Percentiles rank a stretch among this genome's conserved stretches.
phyloP scores from a whole-genome alignment of 768 basidiomycete species.

The Macrolepiota dolichaula region DNA sequence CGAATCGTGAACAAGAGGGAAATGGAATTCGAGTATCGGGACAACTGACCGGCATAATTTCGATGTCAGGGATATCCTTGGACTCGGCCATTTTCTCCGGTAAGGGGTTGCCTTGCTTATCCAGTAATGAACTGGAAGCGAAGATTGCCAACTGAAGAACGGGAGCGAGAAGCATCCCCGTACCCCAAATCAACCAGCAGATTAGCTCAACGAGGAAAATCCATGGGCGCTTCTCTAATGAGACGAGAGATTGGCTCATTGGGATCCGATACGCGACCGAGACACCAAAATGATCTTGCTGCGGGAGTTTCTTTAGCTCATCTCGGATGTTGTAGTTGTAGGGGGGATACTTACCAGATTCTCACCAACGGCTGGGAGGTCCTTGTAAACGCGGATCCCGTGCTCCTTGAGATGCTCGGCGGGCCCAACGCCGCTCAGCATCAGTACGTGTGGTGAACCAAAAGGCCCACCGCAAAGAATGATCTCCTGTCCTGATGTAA shows the following conservation, averaged over 20 bases:
- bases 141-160: constrained; percentile 30
- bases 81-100: constrained; percentile 18
- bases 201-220: constrained; percentile 26
- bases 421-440: constrained; percentile 80
- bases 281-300: constrained; percentile 38
- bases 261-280: constrained; percentile 29
- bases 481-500: constrained; percentile 53
- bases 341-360: constrained; percentile 41
- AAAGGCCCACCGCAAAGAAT: constrained; percentile 42
- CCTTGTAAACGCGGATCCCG: constrained; percentile 52
- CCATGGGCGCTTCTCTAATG: constrained; percentile 22
- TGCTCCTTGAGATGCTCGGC: constrained; percentile 49
- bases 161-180: constrained; percentile 28
- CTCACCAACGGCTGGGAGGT: constrained; percentile 73
- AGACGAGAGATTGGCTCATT: constrained; percentile 26
- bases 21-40: background rate
- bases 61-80: constrained; percentile 33
- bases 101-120: constrained; percentile 10
- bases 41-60: constrained; percentile 28
- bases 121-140: constrained; percentile 23
- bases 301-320: background rate
- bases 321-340: background rate
- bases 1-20: background rate
- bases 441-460: constrained; percentile 64
- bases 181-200: constrained; percentile 29